These are phyloP conservation scores for Diplodia scrobiculata DNA, from an alignment of 2,329 filamentous ascomycete species.

Conservation along the genomic window DNA sequence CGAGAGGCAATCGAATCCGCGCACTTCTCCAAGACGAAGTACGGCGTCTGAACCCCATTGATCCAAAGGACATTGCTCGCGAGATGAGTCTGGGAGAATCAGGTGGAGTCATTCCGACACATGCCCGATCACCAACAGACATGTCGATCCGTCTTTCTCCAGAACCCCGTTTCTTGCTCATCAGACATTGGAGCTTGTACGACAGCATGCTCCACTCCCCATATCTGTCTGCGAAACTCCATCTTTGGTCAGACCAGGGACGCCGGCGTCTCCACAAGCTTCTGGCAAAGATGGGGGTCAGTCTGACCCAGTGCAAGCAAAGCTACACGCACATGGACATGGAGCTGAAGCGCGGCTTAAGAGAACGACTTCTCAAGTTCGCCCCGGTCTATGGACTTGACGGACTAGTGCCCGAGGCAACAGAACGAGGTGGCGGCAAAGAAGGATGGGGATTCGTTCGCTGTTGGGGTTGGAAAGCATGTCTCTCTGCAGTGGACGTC, in stretches of 20 bases:
- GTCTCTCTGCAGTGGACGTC: constrained; percentile 88
- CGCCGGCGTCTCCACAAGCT: constrained; percentile 89
- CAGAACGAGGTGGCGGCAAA: constrained; percentile 70
- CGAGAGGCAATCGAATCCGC: constrained; percentile 79
- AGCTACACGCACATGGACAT: constrained; percentile 99
- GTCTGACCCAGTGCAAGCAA: constrained; percentile 88
- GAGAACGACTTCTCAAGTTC: constrained; percentile 84
- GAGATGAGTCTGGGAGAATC: constrained; percentile 66
- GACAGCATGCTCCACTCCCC: constrained; percentile 98
- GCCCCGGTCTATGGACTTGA: constrained; percentile 92
- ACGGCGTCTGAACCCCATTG: constrained; percentile 82
- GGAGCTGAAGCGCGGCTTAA: constrained; percentile 84
- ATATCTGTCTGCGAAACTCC: constrained; percentile 85
- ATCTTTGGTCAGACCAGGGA: constrained; percentile 91
- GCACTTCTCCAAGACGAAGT: constrained; percentile 91
- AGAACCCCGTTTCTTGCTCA: constrained; percentile 87
- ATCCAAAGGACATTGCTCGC: constrained; percentile 59
- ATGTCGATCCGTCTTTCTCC: constrained; percentile 89
- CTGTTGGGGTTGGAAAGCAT: constrained; percentile 97
- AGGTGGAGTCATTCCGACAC: constrained; percentile 83
- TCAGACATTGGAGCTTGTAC: constrained; percentile 95
- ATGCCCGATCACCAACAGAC: constrained; percentile 84
- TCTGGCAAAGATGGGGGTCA: constrained; percentile 96
- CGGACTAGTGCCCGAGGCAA: constrained; percentile 78
- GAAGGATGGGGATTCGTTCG: constrained; percentile 97